Conservation (phyloP, 257 asterid genomes). For the Solanum bulbocastanum region DNA sequence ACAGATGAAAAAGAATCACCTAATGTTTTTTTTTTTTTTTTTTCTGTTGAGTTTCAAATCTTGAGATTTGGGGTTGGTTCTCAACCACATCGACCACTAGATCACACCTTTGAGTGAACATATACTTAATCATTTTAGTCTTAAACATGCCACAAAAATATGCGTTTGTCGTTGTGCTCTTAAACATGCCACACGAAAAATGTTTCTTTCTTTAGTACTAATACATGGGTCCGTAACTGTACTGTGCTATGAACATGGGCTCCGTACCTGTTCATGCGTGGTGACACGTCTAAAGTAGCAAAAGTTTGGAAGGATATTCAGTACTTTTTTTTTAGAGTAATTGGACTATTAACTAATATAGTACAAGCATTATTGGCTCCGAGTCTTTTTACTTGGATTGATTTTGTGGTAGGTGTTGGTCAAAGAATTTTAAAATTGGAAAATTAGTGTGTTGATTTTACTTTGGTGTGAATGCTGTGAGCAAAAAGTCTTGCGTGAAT, state of each 20-base stretch:
- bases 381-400: not conserved
- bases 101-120: too few relatives aligned
- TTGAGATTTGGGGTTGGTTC: too few relatives aligned
- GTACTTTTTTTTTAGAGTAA: not conserved
- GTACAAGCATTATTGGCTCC: not conserved
- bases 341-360: not conserved
- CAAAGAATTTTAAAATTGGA: not conserved
- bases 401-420: not conserved
- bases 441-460: not conserved
- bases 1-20: fast-evolving
- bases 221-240: too few relatives aligned
- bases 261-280: not conserved
- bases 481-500: not conserved
- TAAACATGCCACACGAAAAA: too few relatives aligned
- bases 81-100: too few relatives aligned
- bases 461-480: not conserved
- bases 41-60: too few relatives aligned
- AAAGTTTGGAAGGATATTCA: not conserved
- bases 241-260: not conserved
- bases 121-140: too few relatives aligned
- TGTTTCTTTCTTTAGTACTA: too few relatives aligned
- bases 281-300: conserved; percentile 12
- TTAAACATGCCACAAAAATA: too few relatives aligned
- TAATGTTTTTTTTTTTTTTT: too few relatives aligned
- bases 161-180: too few relatives aligned